A percentile compares a stretch with the other conserved stretches of the same genome.
Conservation (phyloP, 176 grass and related monocot species). For the Aegilops sharonensis region DNA sequence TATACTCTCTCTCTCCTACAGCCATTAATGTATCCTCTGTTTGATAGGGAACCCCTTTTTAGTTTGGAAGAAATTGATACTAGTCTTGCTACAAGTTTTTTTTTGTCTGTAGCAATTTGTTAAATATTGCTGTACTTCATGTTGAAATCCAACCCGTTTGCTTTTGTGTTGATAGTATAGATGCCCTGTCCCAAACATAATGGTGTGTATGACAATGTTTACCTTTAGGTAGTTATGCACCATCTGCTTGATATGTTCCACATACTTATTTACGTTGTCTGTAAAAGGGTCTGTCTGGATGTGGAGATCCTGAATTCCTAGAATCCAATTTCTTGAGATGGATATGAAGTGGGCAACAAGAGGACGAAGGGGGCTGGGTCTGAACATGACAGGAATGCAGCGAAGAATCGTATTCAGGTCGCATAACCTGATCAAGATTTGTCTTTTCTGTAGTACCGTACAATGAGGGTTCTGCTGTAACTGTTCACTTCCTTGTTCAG, state of each 20-base stretch:
- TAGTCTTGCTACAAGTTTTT: not conserved
- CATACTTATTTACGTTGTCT: conserved; percentile 56
- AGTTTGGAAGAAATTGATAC: not conserved
- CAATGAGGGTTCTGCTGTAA: conserved; percentile 34
- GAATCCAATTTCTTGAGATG: conserved; percentile 47
- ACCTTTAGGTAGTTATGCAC: not conserved
- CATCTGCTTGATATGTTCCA: conserved; percentile 25
- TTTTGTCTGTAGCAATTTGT: not conserved
- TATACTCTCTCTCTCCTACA: not conserved
- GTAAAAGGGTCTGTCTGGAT: conserved; percentile 65
- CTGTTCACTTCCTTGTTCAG: conserved; percentile 52
- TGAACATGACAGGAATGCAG: conserved; percentile 37
- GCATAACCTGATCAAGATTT: conserved; percentile 43
- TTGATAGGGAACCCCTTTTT: not conserved
- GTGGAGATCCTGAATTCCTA: conserved; percentile 52
- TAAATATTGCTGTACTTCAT: not conserved
- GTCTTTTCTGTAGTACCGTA: conserved; percentile 29
- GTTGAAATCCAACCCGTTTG: not conserved
- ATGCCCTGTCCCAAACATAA: not conserved
- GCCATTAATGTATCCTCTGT: not conserved
- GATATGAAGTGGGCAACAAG: conserved; percentile 58
- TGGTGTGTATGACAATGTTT: not conserved
- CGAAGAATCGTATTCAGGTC: conserved; percentile 46
- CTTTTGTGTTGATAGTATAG: not conserved
- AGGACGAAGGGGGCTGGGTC: conserved; percentile 38